A percentile compares a stretch with the other conserved stretches of the same genome.
Conservation (phyloP, 805 yeast species). For the Spathaspora boniae region DNA sequence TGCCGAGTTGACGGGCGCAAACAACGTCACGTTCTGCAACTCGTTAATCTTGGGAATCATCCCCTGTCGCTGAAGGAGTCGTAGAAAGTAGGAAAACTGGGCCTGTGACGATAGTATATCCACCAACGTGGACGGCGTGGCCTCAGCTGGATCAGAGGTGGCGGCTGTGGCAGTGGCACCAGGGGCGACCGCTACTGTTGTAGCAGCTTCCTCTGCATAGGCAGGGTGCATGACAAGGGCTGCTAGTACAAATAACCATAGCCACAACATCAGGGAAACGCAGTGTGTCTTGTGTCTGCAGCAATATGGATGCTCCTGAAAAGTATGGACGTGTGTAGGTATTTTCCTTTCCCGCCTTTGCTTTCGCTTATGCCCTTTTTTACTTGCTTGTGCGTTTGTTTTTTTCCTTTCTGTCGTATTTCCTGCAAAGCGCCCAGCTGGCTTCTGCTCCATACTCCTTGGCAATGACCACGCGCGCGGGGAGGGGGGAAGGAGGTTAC, state of each 20-base stretch:
- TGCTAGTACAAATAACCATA: background rate
- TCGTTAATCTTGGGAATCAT: constrained; percentile 59
- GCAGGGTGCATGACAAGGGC: background rate
- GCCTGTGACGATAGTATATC: constrained; percentile 68
- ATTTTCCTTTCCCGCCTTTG: too few relatives aligned
- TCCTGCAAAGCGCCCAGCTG: too few relatives aligned
- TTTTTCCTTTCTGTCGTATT: too few relatives aligned
- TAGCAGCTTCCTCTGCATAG: background rate
- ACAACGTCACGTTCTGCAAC: constrained; percentile 61
- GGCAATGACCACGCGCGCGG: too few relatives aligned
- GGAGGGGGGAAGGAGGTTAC: too few relatives aligned
- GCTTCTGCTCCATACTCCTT: too few relatives aligned
- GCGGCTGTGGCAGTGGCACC: constrained; percentile 5
- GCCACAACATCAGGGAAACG: background rate
- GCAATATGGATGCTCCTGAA: too few relatives aligned
- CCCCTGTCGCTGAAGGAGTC: constrained; percentile 59
- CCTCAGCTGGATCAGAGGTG: constrained; percentile 11
- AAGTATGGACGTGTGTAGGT: too few relatives aligned
- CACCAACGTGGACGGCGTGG: constrained; percentile 47
- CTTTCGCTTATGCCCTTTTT: too few relatives aligned
- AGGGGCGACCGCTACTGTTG: too few relatives aligned
- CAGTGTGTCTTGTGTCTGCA: background rate
- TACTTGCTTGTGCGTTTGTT: too few relatives aligned
- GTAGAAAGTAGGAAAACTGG: constrained; percentile 62
- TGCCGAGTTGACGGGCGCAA: constrained; percentile 82